phyloP scores from a whole-genome alignment of 768 basidiomycete species.

The Russula virescens region DNA sequence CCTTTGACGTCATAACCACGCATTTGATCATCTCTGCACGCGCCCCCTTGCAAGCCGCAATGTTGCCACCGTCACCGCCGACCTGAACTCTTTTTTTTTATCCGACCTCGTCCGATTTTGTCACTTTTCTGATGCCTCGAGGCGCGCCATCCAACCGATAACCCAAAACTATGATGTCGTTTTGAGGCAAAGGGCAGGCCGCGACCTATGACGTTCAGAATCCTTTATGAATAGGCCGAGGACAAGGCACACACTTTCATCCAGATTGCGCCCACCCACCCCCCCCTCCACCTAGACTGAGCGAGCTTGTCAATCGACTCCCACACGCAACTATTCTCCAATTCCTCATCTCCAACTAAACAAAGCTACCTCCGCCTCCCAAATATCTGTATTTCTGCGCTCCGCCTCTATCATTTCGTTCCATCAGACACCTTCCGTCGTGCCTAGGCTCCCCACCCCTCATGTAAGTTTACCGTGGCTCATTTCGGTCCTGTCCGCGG shows the following conservation, averaged over 20 bases:
- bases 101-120: too few species aligned
- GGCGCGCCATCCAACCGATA: background rate
- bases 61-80: background rate
- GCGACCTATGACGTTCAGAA: slow-evolving; percentile 18
- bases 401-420: background rate
- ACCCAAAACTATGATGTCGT: slow-evolving; percentile 13
- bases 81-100: too few species aligned
- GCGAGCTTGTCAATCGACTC: slow-evolving; percentile 3
- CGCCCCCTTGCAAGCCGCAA: background rate
- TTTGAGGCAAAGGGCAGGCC: slow-evolving; percentile 21
- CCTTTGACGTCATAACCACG: slow-evolving; percentile 7
- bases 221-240: slow-evolving; percentile 16
- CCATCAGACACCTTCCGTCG: slow-evolving; percentile 8
- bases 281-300: background rate
- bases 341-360: too few species aligned
- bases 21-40: background rate
- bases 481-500: background rate
- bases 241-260: slow-evolving; percentile 5
- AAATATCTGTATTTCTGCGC: background rate
- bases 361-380: background rate
- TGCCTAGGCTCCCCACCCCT: background rate
- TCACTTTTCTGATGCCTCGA: slow-evolving; percentile 11
- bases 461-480: background rate
- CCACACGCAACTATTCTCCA: background rate
- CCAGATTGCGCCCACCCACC: slow-evolving; percentile 14